Percentiles rank a stretch among this genome's conserved stretches.
Conservation (phyloP, 164 flowering plant genomes). For the Pachysandra terminalis region DNA sequence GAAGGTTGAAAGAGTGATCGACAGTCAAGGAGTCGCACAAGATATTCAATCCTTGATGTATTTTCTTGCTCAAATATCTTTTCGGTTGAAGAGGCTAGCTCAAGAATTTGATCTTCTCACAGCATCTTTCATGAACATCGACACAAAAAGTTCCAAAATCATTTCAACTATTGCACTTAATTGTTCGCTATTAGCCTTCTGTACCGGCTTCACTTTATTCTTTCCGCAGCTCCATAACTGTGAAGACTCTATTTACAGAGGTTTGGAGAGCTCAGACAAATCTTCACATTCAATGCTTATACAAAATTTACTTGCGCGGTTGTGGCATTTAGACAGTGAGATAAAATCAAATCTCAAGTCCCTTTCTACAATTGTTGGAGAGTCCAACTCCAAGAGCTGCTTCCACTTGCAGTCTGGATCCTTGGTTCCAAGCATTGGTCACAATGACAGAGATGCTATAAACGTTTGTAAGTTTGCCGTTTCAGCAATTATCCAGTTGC, state of each 20-base stretch:
- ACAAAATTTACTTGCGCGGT: constrained; percentile 44
- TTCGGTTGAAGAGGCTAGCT: constrained; percentile 41
- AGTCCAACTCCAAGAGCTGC: constrained; percentile 27
- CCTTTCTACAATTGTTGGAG: constrained; percentile 32
- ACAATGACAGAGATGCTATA: constrained; percentile 34
- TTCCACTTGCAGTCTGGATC: constrained; percentile 27
- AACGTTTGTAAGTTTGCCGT: constrained; percentile 50
- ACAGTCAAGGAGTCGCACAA: constrained; percentile 8
- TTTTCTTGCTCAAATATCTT: constrained; percentile 34
- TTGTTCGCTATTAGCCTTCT: constrained; percentile 71
- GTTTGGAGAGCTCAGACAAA: constrained; percentile 17
- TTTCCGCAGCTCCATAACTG: constrained; percentile 20
- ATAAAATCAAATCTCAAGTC: constrained; percentile 32
- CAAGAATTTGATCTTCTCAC: constrained; percentile 63
- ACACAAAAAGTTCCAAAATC: constrained; percentile 36
- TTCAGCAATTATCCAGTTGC: constrained; percentile 29
- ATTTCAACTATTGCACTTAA: constrained; percentile 55
- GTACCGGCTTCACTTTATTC: constrained; percentile 36
- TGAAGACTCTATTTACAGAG: constrained; percentile 12
- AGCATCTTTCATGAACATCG: constrained; percentile 58
- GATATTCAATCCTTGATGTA: constrained; percentile 14
- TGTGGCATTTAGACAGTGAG: constrained; percentile 46
- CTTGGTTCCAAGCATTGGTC: constrained; percentile 19
- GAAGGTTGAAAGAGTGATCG: constrained; percentile 12
- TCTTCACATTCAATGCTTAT: constrained; percentile 27